Base-by-base conservation (phyloP, 148 eudicot genomes). In the Rhododendron ovatum region DNA sequence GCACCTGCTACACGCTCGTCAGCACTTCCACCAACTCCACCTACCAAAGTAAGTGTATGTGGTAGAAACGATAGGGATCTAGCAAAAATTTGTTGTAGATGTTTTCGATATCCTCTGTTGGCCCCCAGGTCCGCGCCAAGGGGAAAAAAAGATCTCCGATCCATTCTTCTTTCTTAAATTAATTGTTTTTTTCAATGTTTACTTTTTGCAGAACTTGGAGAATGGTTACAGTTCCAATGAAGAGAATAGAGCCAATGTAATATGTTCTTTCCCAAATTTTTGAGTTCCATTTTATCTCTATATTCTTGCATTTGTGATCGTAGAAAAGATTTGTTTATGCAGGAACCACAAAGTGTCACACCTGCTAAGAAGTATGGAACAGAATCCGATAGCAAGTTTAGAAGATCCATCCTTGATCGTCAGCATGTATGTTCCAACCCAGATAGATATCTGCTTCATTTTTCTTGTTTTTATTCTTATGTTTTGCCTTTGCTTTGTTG, bases 161-260 rank as follows among this genome's bases (percentile, higher is more conserved):
- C 47, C 39, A 20, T 75, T 35, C n/a, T 14, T 18, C 3, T 84
- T 1, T 37, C 22, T 57, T 63, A 20, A 7, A 28, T 24, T 22
- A 7, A 11, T 81, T 67, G 24, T 83, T 30, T 81, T 4, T 69
- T 37, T 9, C 28, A 20, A 77, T 73, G 57, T 85, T 30, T 33
- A n/a, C 71, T 82, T 15, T 80, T 4, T 88, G 90, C 89, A 96
- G 99, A 91, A 86, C 85, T 59, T 89, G 89, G 92, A 94, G 84
- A 96, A 96, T 87, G 99, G 99, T 78, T 90, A 92, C 88, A 87
- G 86, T 85, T 83, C 82, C 61, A 85, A 71, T 85, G 98, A 93
- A 83, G 92, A 92, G 81, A 86, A 78, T 71, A 91, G 63, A 87
- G 75, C 84, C 85, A 82, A 87, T 83, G 96, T 94, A 93, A 89